These are phyloP conservation scores for Neofusicoccum cordaticola DNA, from an alignment of 2,329 filamentous ascomycete genomes.

Conservation along the genomic window DNA sequence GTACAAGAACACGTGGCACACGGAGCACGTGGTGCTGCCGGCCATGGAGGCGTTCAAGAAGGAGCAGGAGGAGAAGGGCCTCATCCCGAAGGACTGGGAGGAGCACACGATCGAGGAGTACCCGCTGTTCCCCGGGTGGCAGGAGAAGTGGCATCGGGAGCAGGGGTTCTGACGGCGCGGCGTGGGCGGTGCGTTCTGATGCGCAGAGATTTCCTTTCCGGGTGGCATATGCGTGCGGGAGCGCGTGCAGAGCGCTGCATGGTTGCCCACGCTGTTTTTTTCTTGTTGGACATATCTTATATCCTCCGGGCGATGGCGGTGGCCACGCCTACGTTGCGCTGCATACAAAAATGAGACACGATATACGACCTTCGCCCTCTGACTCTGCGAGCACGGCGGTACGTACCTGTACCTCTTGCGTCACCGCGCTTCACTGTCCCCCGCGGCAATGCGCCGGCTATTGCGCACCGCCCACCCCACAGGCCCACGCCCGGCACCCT, in stretches of 20 bases:
- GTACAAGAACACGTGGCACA: constrained; percentile 81
- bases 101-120: constrained; percentile 68
- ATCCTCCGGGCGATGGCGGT: too few species aligned
- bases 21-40: constrained; percentile 69
- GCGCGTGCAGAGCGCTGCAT: too few species aligned
- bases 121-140: constrained; percentile 75
- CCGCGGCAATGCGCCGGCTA: too few species aligned
- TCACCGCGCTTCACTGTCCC: too few species aligned
- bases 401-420: too few species aligned
- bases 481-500: too few species aligned
- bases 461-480: too few species aligned
- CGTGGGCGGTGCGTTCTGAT: not conserved
- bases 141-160: constrained; percentile 66
- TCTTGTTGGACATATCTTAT: too few species aligned
- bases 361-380: not conserved
- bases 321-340: too few species aligned
- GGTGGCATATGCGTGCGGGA: not conserved
- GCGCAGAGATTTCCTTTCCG: not conserved
- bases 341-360: not conserved
- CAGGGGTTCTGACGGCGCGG: constrained; percentile 54
- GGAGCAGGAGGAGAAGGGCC: constrained; percentile 62
- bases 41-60: constrained; percentile 60
- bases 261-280: too few species aligned
- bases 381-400: not conserved
- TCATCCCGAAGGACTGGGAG: constrained; percentile 63